Base-by-base conservation (phyloP, 2,329 filamentous ascomycete genomes). In the Rutstroemia sp. region DNA sequence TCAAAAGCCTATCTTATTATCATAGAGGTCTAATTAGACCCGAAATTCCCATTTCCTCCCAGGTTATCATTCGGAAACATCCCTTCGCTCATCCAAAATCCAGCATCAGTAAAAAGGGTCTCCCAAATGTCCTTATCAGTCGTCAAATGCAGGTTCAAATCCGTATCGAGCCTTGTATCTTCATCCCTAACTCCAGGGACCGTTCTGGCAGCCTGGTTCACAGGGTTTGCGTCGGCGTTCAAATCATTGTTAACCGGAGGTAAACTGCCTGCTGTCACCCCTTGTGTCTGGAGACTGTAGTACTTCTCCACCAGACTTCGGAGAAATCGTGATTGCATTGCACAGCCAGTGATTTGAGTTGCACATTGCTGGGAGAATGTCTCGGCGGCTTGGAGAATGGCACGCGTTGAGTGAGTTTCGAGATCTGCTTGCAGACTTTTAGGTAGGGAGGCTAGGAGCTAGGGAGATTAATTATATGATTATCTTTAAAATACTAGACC, bases 261-360 rank as follows among this genome's bases (percentile, higher is more conserved):
- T 23, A 23, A 23, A 23, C 4, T 27, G 6, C 25, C 25, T 3
- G 25, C 7, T 27, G 25, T 7, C 7, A 5, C 25, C 4, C 25
- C 25, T 27, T 27, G 25, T 27, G 25, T 34, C 30, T 17, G 57
- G 49, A 3, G 40, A 52, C 38, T 59, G 51, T 12, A 51, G n/a
- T 64, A 65, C 40, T 61, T 60, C 12, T 55, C 47, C 34, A 61
- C 47, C 8, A 68, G 58, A 27, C 62, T 69, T 19, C 59, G 53
- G 2, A 72, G 60, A 36, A 71, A 72, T 9, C 59, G 60, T 9
- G 70, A 63, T 57, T 72, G 70, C 8, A 71, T 61, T 3, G 65
- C 66, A 44, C 69, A 70, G 2, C 65, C 66, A 3, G 64, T 68
- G 25, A 57, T 64, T 2, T 62, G 47, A 1, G 66, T 63, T 0